phyloP scores from a whole-genome alignment of 306 rosid species.

The Biancaea sappan region DNA sequence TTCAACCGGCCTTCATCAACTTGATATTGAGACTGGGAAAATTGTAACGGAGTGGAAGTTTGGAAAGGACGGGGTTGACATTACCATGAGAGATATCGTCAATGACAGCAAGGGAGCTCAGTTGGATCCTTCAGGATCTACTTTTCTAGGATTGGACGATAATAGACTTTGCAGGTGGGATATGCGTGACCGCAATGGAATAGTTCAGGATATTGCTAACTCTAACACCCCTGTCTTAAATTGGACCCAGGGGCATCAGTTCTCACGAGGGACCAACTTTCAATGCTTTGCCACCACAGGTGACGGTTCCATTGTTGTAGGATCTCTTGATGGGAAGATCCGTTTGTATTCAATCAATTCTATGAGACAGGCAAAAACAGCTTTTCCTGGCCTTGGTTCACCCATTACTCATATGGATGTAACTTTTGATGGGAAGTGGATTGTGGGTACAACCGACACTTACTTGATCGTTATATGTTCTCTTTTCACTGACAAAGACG shows the following conservation, averaged over 20 bases:
- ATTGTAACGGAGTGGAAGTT: conserved; percentile 92
- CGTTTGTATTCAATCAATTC: conserved; percentile 79
- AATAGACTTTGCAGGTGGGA: conserved; percentile 99
- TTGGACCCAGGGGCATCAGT: conserved; percentile 97
- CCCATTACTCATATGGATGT: conserved; percentile 94
- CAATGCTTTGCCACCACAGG: conserved; percentile 98
- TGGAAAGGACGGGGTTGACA: conserved; percentile 88
- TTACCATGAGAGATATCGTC: conserved; percentile 89
- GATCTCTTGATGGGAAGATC: conserved; percentile 95
- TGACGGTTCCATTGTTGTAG: conserved; percentile 94
- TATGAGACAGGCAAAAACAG: conserved; percentile 93
- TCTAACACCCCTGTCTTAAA: conserved; percentile 69
- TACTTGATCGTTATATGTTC: conserved; percentile 83
- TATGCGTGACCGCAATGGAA: conserved; percentile 92
- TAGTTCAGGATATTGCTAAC: conserved; percentile 82
- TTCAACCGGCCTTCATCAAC: conserved; percentile 79
- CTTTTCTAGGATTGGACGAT: conserved; percentile 94
- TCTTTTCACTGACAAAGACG: conserved; percentile 81
- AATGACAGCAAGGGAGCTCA: conserved; percentile 94
- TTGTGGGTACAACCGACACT: conserved; percentile 87
- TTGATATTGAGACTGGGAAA: conserved; percentile 91
- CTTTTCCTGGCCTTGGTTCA: conserved; percentile 97
- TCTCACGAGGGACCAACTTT: conserved; percentile 91
- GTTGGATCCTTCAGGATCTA: conserved; percentile 91
- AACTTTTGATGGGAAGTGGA: conserved; percentile 95